Percentiles rank a stretch among this genome's conserved stretches.
These are phyloP conservation scores for Malassezia yamatoensis DNA, from an alignment of 1,284 basidiomycete genomes.

Conservation along the genomic window DNA sequence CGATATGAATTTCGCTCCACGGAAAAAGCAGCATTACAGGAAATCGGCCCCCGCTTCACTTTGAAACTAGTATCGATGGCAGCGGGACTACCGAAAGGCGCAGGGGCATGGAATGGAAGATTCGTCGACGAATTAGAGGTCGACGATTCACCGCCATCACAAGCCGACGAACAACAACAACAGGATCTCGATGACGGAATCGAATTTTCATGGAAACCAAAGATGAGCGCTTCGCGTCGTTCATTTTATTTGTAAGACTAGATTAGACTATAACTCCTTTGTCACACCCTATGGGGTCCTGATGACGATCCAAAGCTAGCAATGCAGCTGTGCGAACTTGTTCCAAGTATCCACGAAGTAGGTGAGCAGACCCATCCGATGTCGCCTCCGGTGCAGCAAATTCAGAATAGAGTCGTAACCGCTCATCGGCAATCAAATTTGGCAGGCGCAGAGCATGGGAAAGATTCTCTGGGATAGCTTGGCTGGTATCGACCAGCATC, in stretches of 20 bases:
- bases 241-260: constrained; percentile 30
- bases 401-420: constrained; percentile 75
- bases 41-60: constrained; percentile 95
- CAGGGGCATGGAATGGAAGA: constrained; percentile 57
- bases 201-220: constrained; percentile 45
- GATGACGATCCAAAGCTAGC: constrained; percentile 13
- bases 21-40: constrained; percentile 77
- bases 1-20: constrained; percentile 81
- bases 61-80: constrained; percentile 81
- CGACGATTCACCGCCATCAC: constrained; percentile 28
- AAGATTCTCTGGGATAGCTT: constrained; percentile 63
- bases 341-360: constrained; percentile 34
- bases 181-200: constrained; percentile 28
- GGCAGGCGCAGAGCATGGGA: constrained; percentile 65
- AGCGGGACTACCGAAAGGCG: constrained; percentile 65
- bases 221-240: constrained; percentile 36
- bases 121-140: constrained; percentile 43
- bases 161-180: constrained; percentile 4
- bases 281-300: constrained; percentile 13
- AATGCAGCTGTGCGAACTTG: constrained; percentile 36
- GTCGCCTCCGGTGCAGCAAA: constrained; percentile 57
- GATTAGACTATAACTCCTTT: not conserved
- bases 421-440: constrained; percentile 76
- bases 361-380: constrained; percentile 12
- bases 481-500: constrained; percentile 60